Base-by-base conservation (phyloP, 225 moss, liverwort and hornwort genomes). In the Thuidium tamariscinum region DNA sequence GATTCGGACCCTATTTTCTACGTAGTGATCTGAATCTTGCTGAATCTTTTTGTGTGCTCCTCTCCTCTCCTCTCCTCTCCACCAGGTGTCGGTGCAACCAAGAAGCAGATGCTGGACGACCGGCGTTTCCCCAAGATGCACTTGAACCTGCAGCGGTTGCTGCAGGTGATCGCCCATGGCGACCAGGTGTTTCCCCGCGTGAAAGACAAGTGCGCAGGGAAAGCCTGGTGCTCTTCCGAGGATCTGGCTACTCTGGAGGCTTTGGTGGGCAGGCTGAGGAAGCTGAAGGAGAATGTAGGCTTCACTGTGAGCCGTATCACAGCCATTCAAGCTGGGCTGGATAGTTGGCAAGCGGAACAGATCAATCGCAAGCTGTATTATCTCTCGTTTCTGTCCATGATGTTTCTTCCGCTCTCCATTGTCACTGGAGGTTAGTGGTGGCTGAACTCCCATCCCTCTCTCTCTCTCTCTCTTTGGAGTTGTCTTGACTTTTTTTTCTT, bases 341-440 rank as follows among this genome's bases (percentile, higher is more conserved):
- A 96, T 80, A 94, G 94, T 63, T 96, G 97, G 97, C 97, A 96
- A 87, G 93, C 96, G 16, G 97, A 97, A 30, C 97, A 97, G 90
- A 97, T 97, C 91, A 97, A 97, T 11, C 96, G 96, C 93, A 97
- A 97, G 94, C 94, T 97, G 6, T 97, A 97, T 76, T 97, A 97
- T 46, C 91, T 97, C 70, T 97, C 97, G 1, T 97, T 96, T 72
- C 87, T 97, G 86, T 97, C 97, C 78, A 93, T 97, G 91, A 75
- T 97, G 54, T 97, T 97, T 69, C 94, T 97, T 8, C 97, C 97
- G 25, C 91, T 97, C 66, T 97, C 97, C 21, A 96, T 97, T 57
- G 96, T 97, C 36, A 97, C 97, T 18, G 97, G 97, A 97, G 96
- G 96, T 95, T 48, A 64, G 88, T 85, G 39, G 36, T 17, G 9